Base-by-base conservation (phyloP, 2,329 filamentous ascomycete genomes). In the Rhynchosporium agropyri region DNA sequence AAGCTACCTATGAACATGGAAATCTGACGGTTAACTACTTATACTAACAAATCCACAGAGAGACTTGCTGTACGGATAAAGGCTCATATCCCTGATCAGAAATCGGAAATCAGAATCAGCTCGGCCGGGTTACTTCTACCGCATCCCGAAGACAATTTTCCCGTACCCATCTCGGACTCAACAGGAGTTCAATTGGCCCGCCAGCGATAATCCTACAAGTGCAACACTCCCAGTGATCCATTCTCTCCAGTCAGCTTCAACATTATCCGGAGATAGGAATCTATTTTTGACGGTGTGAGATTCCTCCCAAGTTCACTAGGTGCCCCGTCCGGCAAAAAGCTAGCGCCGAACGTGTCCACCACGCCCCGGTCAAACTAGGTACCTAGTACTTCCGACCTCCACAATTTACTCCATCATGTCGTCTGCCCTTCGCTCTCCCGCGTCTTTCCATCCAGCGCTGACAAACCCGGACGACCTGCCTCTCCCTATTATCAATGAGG, bases 401-500 rank as follows among this genome's bases (percentile, higher is more conserved):
- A 61, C 51, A 33, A 64, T 46, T 33, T 42, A 12, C 13, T 31
- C 57, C 48, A 57, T 57, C 54, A 79, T 79, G 77, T 72, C 77
- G 77, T 72, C 77, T 66, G 76, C 75, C 66, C 68, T 79, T 65
- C 73, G 74, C 50, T 81, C 81, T 67, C 79, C 81, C 63, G 76
- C 77, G 63, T 77, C 80, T 68, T 77, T 84, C 76, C 81, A 84
- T 78, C 80, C 81, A 71, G 76, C 76, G 67, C 78, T 84, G 74
- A 79, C 77, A 74, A 76, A 75, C 56, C 66, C 66, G n/a, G 63
- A 67, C 40, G 60, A 67, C 51, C 63, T 66, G 46, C 66, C 67
- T 12, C 61, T 70, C 28, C 57, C 66, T 20, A 67, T 63, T 54
- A 72, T 72, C 58, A 65, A 72, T 68, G 70, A 73, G 60, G 62